Evolutionary conservation across 176 grass and related monocot species (phyloP), one percentile per base, ranked within the genome.

Genomic region (Bonia amplexicaulis): DNA sequence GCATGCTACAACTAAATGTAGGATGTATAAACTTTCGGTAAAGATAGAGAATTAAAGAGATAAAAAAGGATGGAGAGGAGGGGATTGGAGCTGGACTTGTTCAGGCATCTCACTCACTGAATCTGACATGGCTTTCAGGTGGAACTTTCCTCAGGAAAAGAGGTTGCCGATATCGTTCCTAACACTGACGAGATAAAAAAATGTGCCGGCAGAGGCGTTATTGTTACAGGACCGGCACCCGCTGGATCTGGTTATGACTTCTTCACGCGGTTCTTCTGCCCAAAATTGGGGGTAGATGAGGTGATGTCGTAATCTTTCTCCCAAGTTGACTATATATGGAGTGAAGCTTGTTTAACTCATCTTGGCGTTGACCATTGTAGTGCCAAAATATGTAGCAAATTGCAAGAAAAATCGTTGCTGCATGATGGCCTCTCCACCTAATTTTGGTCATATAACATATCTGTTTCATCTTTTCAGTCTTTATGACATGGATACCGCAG

Each of bases 161-260:
- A 97, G 84, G 84, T 97, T 51, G 68, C 64, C 0, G 80, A 89
- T 57, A 53, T 97, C 55, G 22, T 73, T 66, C 95, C 95, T 52
- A 94, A 91, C 35, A 71, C 84, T 49, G 66, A 81, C 23, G 92
- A 97, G 71, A 82, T 97, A 3, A 80, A 69, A 54, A 87, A 79
- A 25, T 91, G 84, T 69, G 74, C 86, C 1, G 78, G 86, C n/a
- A 80, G 81, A 71, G 90, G 86, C 47, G 3, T 97, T 69, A 81
- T 92, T 69, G 7, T 94, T 69, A 97, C 95, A 52, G 92, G 90
- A 59, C 79, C 79, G 37, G 92, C 92, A 29, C 86, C 92, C 33
- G 41, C 63, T 84, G 90, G 78, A 80, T 97, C 92, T 89, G 90
- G 63, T 78, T 94, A 88, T 76, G 92, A 97, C 73, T 94, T 94